Base-by-base conservation (phyloP, 2,329 filamentous ascomycete genomes). In the Xylariomycetidae sp. region DNA sequence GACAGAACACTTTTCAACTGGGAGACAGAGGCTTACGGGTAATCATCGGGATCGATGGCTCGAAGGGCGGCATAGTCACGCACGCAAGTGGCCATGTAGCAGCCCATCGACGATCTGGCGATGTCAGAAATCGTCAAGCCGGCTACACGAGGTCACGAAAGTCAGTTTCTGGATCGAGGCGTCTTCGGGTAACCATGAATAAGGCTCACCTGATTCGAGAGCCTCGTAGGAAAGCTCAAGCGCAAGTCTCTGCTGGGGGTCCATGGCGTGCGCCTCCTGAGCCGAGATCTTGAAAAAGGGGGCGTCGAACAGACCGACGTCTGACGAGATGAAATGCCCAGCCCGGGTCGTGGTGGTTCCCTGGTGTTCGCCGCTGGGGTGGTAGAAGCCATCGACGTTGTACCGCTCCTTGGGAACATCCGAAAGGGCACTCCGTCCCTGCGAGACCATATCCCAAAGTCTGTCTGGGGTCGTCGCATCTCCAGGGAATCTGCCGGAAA, bases 51-150 rank as follows among this genome's bases (percentile, higher is more conserved):
- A 31, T 61, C 58, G 26, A 46, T 48, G 13, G 45, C 39, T 19
- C 43, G 40, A 18, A 52, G 43, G 10, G 49, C 50, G 18, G 45
- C 42, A 34, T 54, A 56, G 23, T 53, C 52, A 19, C 43, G 47
- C 10, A 48, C 45, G 14, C 50, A 56, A 16, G 46, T 48, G n/a
- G 53, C 56, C 20, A 58, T 42, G 37, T 54, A 61, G 5, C 57
- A 54, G 15, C 52, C 50, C 29, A 53, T 53, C 16, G 40, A 41
- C 15, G 46, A 40, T 22, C 46, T 40, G 14, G 50, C 43, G 24
- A 52, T 42, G 24, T 48, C 46, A 34, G 49, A 37, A 22, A 49
- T 49, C 32, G 42, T 48, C 35, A 54, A 43, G 28, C 52, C 52
- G 34, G 50, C 52, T 55, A 20, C n/a, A n/a, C n/a, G 20, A 23